Evolutionary conservation across 1,284 basidiomycete genomes (phyloP).

Genomic region (Trichosporon sp.): DNA sequence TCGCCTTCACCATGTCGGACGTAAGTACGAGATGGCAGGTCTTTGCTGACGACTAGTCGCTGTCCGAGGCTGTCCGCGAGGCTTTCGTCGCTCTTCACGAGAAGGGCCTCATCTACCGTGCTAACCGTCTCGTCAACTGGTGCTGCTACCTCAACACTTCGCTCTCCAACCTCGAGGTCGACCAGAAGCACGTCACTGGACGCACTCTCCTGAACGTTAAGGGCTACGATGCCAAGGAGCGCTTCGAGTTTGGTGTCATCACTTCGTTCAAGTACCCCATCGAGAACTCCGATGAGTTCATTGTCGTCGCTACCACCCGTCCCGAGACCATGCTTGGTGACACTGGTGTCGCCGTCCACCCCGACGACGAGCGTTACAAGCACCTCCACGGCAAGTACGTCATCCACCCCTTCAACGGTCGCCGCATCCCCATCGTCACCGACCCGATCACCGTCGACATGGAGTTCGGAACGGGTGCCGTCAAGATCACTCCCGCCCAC

Average conservation of each 20-base stretch:
- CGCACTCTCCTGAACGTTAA: slow-evolving; percentile 85
- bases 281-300: slow-evolving; percentile 74
- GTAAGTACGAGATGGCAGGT: slow-evolving; percentile 50
- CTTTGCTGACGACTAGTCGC: slow-evolving; percentile 52
- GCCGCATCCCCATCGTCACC: slow-evolving; percentile 82
- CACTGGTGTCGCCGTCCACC: slow-evolving; percentile 95
- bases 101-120: slow-evolving; percentile 90
- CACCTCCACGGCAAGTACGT: slow-evolving; percentile 94
- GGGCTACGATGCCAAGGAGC: slow-evolving; percentile 89
- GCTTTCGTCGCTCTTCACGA: slow-evolving; percentile 89
- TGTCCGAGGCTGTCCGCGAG: slow-evolving; percentile 84
- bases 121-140: slow-evolving; percentile 98
- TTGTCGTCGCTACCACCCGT: slow-evolving; percentile 94
- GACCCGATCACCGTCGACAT: slow-evolving; percentile 87
- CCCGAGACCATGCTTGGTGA: slow-evolving; percentile 99
- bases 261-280: slow-evolving; percentile 92
- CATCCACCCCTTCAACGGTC: slow-evolving; percentile 82
- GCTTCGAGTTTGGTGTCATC: slow-evolving; percentile 95
- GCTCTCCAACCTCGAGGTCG: slow-evolving; percentile 94
- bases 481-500: slow-evolving; percentile 99
- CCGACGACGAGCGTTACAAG: slow-evolving; percentile 88
- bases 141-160: slow-evolving; percentile 95
- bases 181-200: slow-evolving; percentile 87
- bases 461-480: slow-evolving; percentile 95
- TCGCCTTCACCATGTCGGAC: slow-evolving; percentile 93